Evolutionary conservation across 768 basidiomycete genomes (phyloP), one percentile per base, ranked within the genome.

Genomic region (Mycena polygramma): DNA sequence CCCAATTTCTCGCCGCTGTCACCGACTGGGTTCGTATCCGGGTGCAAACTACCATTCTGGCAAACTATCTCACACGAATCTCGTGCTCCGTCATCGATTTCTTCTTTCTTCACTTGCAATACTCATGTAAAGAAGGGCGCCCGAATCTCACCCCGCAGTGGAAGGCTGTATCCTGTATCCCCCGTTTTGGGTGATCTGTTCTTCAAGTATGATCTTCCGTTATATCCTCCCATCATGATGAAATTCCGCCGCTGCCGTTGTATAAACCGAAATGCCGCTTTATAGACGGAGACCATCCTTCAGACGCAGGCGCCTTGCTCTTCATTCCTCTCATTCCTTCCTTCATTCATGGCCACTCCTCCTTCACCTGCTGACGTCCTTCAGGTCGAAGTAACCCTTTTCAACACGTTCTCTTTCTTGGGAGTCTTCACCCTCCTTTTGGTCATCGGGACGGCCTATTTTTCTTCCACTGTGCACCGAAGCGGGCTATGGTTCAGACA

Each of bases 401-500:
- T 68, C 36, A 57, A 68, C 30, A 37, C 22, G 15, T 57, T 37
- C n/a, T 36, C 54, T 13, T 19, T 57, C 24, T 13, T 63, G 3
- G 67, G 59, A 7, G 53, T 48, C 20, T 24, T 49, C 5, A 62
- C 43, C 19, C 67, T 68, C 37, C 39, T 59, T 57, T 22, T 68
- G 52, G 51, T 68, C 5, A 60, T 57, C 15, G 67, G 52, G 15
- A 63, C 60, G 6, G 67, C 67, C 0, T 30, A 68, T 35, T 57
- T 68, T 13, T 63, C 68, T 2, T 22, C 61, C 5, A 46, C 48
- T 14, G 62, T 69, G 19, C 53, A 63, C 39, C 61, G 62, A 14
- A 69, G 61, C 26, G 55, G n/a, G 20, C 55, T 63, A 7, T 69
- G 68, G 68, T 69, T 55, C 26, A 48, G 59, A 48, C 62, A 63